These are phyloP conservation scores for Ophiorrhiza pumila DNA, from an alignment of 257 asterid species.

Conservation along the genomic window DNA sequence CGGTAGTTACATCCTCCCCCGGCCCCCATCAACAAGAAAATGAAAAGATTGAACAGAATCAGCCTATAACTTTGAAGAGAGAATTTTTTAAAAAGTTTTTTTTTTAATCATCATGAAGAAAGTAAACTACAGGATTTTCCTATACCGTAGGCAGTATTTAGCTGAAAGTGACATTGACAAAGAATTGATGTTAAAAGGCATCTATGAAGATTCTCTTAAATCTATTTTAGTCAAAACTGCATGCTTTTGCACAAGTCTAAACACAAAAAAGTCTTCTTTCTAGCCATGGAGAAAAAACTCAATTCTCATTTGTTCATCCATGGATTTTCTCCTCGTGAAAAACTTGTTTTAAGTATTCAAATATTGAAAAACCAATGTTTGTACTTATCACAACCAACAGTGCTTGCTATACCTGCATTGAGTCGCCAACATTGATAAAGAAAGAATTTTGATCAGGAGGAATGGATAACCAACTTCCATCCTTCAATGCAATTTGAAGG, in stretches of 20 bases:
- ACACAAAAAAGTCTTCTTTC: neutral
- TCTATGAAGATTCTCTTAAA: conserved; percentile 5
- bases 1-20: neutral
- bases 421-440: conserved; percentile 81
- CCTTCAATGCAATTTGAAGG: conserved; percentile 59
- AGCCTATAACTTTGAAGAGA: neutral
- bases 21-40: neutral
- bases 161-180: conserved; percentile 16
- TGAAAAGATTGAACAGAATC: neutral
- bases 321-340: neutral
- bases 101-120: neutral
- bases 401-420: conserved; percentile 56
- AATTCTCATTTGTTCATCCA: neutral
- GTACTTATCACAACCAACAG: neutral
- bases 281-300: neutral
- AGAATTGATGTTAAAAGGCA: conserved; percentile 4
- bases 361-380: neutral
- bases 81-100: neutral
- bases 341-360: neutral
- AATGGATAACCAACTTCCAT: conserved; percentile 63
- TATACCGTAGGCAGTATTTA: conserved; percentile 4
- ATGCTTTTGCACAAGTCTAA: neutral
- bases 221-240: neutral
- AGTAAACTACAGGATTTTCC: conserved; percentile 3
- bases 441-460: conserved; percentile 77